A percentile compares a stretch with the other conserved stretches of the same genome.
Conservation (phyloP, 1,284 basidiomycete species). For the Ustilago esculenta region DNA sequence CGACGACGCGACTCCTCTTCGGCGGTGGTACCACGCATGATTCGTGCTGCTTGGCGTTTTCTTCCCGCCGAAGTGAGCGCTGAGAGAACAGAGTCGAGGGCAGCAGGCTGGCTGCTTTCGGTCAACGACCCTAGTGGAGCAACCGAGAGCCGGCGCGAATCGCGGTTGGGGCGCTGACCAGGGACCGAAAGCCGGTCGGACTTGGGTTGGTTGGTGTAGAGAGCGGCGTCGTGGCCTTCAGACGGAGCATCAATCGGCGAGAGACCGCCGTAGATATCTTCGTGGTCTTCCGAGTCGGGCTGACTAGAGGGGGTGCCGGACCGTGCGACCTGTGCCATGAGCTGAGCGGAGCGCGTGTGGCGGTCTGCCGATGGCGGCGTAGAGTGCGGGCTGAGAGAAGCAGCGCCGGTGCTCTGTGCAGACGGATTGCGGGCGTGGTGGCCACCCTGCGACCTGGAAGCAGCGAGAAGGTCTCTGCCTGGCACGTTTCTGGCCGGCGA, state of each 20-base stretch:
- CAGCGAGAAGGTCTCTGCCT: slow-evolving; percentile 32
- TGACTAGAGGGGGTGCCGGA: slow-evolving; percentile 31
- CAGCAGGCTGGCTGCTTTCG: slow-evolving; percentile 47
- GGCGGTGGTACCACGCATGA: slow-evolving; percentile 62
- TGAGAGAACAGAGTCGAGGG: slow-evolving; percentile 55
- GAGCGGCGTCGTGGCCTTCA: slow-evolving; percentile 21
- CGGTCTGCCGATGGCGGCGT: slow-evolving; percentile 38
- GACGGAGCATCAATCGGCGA: slow-evolving; percentile 47
- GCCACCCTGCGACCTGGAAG: slow-evolving; percentile 24
- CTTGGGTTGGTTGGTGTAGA: slow-evolving; percentile 31
- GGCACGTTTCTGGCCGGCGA: slow-evolving; percentile 30
- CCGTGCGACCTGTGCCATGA: slow-evolving; percentile 49
- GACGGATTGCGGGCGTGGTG: slow-evolving; percentile 23
- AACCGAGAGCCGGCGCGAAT: slow-evolving; percentile 31
- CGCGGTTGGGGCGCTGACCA: slow-evolving; percentile 34
- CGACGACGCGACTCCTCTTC: slow-evolving; percentile 53
- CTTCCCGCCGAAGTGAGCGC: slow-evolving; percentile 59
- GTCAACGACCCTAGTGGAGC: slow-evolving; percentile 60
- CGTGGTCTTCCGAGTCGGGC: slow-evolving; percentile 43
- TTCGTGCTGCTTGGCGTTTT: slow-evolving; percentile 59
- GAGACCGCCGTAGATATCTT: slow-evolving; percentile 55
- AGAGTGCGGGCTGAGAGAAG: slow-evolving; percentile 4
- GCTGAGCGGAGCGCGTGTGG: slow-evolving; percentile 43
- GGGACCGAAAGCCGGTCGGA: slow-evolving; percentile 37
- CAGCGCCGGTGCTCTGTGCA: slow-evolving; percentile 16